Conservation (phyloP, 2,329 filamentous ascomycete genomes). For the Gliomastix tumulicola region DNA sequence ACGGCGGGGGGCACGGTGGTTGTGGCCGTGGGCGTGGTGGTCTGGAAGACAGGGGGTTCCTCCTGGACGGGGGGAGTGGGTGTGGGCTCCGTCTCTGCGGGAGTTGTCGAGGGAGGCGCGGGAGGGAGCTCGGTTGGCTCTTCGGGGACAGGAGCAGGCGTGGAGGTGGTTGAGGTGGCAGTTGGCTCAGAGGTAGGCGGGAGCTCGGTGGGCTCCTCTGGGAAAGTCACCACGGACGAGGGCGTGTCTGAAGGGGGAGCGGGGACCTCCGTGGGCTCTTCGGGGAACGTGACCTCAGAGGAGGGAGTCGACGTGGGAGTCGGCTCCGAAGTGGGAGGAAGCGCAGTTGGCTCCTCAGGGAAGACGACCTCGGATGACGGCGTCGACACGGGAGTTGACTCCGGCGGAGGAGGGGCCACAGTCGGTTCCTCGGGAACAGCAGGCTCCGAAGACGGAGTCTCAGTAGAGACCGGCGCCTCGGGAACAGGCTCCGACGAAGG, state of each 20-base stretch:
- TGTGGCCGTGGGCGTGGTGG: slow-evolving; percentile 36
- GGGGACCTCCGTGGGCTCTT: background rate
- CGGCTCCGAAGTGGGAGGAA: background rate
- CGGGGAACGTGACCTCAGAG: background rate
- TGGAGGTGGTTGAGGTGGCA: background rate
- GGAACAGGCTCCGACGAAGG: too few relatives aligned
- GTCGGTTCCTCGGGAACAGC: too few relatives aligned
- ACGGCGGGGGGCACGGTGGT: slow-evolving; percentile 30
- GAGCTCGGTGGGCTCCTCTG: too few relatives aligned
- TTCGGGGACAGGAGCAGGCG: background rate
- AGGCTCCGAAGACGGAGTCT: too few relatives aligned
- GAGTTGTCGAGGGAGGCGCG: too few relatives aligned
- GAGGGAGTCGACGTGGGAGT: too few relatives aligned
- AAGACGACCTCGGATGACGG: background rate
- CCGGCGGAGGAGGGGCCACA: too few relatives aligned
- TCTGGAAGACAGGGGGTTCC: slow-evolving; percentile 19
- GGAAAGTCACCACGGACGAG: too few relatives aligned
- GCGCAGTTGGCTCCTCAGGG: background rate
- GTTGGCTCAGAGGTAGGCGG: background rate
- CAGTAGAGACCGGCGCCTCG: too few relatives aligned
- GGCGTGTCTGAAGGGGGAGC: too few relatives aligned
- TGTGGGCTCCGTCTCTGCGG: slow-evolving; percentile 3
- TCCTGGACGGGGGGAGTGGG: slow-evolving; percentile 17
- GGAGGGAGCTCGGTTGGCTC: slow-evolving; percentile 1
- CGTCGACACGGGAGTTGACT: too few relatives aligned